Conservation (phyloP, 371 early-diverging fungal species). For the Lichtheimia hyalospora region DNA sequence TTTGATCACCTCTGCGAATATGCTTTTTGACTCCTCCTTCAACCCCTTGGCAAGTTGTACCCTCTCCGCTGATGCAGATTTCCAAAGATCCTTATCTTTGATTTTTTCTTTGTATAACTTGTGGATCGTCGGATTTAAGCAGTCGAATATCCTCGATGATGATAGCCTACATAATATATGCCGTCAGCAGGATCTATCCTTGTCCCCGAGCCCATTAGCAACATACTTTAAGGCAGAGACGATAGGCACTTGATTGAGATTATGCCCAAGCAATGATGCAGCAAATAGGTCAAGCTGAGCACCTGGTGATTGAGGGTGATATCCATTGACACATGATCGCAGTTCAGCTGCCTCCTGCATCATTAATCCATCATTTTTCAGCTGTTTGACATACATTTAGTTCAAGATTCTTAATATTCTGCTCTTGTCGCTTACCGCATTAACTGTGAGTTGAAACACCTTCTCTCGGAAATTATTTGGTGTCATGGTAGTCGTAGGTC, state of each 20-base stretch:
- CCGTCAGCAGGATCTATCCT: no score
- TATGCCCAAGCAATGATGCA: neutral
- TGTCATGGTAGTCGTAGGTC: neutral
- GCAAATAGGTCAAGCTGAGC: neutral
- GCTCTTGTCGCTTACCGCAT: neutral
- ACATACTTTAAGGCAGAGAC: no score
- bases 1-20: slow-evolving; percentile 3
- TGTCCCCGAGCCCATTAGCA: no score
- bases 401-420: neutral
- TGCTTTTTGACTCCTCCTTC: neutral
- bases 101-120: neutral
- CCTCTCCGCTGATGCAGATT: neutral
- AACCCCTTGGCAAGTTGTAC: neutral
- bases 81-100: neutral
- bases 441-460: neutral
- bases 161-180: neutral
- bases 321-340: neutral
- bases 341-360: neutral
- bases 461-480: neutral
- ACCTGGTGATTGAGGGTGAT: neutral
- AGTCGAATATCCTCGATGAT: neutral
- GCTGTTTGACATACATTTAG: neutral
- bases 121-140: no score
- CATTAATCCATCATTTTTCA: neutral
- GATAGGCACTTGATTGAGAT: no score